Evolutionary conservation across 768 basidiomycete genomes (phyloP).

Genomic region (Gloeophyllum trabeum): DNA sequence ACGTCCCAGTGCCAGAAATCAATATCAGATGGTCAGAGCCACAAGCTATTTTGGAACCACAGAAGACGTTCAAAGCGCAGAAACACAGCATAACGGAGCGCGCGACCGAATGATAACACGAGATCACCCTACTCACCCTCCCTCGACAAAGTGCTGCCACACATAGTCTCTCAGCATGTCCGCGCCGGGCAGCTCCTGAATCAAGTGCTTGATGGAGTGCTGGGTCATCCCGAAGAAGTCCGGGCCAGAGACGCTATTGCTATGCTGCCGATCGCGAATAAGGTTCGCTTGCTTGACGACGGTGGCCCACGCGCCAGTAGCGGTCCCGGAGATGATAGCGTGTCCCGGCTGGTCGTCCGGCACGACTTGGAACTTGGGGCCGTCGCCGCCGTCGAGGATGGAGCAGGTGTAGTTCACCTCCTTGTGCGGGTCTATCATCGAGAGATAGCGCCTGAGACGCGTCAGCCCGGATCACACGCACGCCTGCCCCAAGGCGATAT

Average conservation of each 20-base stretch:
- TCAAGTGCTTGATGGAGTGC: conserved; percentile 82
- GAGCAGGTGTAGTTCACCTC: conserved; percentile 77
- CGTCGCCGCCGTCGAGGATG: conserved; percentile 77
- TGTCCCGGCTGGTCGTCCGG: conserved; percentile 61
- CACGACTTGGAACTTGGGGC: conserved; percentile 78
- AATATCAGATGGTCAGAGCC: conserved; percentile 1
- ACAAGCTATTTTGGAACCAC: neutral
- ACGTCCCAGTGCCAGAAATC: neutral
- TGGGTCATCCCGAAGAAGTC: conserved; percentile 84
- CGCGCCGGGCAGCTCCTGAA: conserved; percentile 74
- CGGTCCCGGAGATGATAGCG: conserved; percentile 74
- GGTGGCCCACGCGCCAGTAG: conserved; percentile 79
- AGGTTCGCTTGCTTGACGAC: conserved; percentile 78
- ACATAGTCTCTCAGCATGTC: conserved; percentile 69
- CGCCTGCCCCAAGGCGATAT: neutral
- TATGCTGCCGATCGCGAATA: conserved; percentile 72
- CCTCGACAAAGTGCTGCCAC: conserved; percentile 79
- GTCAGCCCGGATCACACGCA: neutral
- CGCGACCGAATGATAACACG: neutral
- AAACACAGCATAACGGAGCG: neutral
- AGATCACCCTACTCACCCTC: conserved; percentile 49
- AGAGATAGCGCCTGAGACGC: conserved; percentile 55
- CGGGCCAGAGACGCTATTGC: conserved; percentile 80
- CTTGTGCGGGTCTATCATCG: conserved; percentile 51
- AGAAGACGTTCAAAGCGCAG: neutral